Evolutionary conservation across 306 rosid genomes (phyloP).

Genomic region (Quercus engelmannii): DNA sequence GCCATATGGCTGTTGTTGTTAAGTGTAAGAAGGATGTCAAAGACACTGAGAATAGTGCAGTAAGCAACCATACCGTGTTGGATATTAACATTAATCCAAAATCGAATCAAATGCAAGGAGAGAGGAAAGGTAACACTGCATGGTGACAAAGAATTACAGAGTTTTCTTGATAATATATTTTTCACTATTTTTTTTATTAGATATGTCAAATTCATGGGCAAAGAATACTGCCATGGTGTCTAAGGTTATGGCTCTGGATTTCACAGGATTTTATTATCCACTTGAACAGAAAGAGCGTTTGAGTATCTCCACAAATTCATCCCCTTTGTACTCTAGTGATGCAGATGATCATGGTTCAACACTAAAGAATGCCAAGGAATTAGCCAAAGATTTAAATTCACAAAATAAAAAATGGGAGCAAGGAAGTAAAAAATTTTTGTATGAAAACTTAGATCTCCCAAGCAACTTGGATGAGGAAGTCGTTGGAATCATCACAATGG

Average conservation of each 20-base stretch:
- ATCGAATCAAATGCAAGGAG: neutral
- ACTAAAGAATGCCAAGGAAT: conserved; percentile 27
- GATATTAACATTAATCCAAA: neutral
- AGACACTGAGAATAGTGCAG: conserved; percentile 19
- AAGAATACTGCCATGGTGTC: neutral
- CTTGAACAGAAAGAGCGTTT: neutral
- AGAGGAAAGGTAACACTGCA: conserved; percentile 4
- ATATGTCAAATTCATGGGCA: neutral
- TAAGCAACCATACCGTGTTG: conserved; percentile 7
- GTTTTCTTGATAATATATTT: neutral
- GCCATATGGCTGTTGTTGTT: conserved; percentile 78
- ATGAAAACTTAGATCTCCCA: conserved; percentile 26
- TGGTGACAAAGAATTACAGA: neutral
- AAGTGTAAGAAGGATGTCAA: conserved; percentile 29
- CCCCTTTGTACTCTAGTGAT: conserved; percentile 19
- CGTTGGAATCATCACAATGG: conserved; percentile 72
- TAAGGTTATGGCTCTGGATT: neutral
- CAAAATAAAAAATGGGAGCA: neutral
- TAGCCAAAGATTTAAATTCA: conserved; percentile 14
- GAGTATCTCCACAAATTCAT: conserved; percentile 8
- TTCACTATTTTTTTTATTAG: neutral
- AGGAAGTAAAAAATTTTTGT: neutral
- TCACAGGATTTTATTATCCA: conserved; percentile 1
- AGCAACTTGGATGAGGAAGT: conserved; percentile 37
- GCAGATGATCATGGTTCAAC: conserved; percentile 33